Evolutionary conservation across 2,329 filamentous ascomycete species (phyloP).

Genomic region (Helicocarpus griseus): DNA sequence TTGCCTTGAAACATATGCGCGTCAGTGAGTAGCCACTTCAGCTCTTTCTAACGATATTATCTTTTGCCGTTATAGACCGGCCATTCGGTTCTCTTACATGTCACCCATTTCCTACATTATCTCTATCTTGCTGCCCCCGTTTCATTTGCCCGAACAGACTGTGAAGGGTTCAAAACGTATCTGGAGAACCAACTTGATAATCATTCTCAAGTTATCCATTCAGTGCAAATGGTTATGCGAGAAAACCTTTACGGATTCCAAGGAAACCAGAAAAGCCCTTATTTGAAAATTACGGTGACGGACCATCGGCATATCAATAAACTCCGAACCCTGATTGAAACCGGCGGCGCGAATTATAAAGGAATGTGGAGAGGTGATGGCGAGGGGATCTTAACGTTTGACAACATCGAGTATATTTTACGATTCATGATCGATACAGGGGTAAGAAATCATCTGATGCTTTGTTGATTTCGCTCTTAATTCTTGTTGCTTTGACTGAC

Average conservation of each 20-base stretch:
- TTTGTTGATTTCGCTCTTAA: too few relatives aligned
- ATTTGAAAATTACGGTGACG: conserved; percentile 84
- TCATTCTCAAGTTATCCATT: conserved; percentile 64
- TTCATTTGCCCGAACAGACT: conserved; percentile 69
- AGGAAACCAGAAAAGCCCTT: conserved; percentile 83
- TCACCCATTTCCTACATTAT: conserved; percentile 93
- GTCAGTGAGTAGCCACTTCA: not conserved
- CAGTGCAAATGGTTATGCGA: conserved; percentile 69
- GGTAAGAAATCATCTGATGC: conserved; percentile 35
- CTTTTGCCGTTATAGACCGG: conserved; percentile 43
- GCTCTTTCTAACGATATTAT: not conserved
- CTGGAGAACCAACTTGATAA: conserved; percentile 71
- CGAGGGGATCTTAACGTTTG: conserved; percentile 74
- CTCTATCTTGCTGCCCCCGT: conserved; percentile 85
- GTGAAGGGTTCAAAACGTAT: conserved; percentile 65
- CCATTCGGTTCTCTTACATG: conserved; percentile 88
- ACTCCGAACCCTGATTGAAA: conserved; percentile 66
- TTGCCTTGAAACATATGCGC: conserved; percentile 23
- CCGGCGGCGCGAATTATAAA: conserved; percentile 74
- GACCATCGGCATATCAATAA: conserved; percentile 77
- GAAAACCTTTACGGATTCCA: conserved; percentile 93
- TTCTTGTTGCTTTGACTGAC: not conserved
- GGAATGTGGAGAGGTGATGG: conserved; percentile 68
- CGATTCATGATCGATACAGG: conserved; percentile 98
- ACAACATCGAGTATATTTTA: conserved; percentile 89